Conservation (phyloP, 257 asterid species). For the Plantago elongata region DNA sequence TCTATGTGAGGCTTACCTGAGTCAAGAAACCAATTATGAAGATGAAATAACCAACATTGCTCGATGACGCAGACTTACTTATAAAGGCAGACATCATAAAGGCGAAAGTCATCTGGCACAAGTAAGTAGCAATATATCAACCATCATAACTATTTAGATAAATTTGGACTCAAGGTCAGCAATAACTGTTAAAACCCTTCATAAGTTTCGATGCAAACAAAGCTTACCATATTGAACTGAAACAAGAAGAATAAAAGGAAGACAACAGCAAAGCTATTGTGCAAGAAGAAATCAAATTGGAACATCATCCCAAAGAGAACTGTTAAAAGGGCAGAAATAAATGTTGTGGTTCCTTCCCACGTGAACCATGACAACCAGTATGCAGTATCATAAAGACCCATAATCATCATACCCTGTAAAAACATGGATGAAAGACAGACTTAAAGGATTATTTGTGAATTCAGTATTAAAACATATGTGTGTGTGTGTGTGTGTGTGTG, state of each 20-base stretch:
- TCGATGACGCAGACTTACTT: constrained; percentile 75
- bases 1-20: constrained; percentile 47
- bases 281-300: constrained; percentile 78
- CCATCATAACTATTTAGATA: constrained; percentile 13
- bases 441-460: too few species aligned
- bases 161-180: not conserved
- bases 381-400: constrained; percentile 96
- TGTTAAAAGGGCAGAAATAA: constrained; percentile 63
- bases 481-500: too few species aligned
- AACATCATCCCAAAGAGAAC: constrained; percentile 94
- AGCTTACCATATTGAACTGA: constrained; percentile 78
- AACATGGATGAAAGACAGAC: not conserved
- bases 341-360: constrained; percentile 74
- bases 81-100: constrained; percentile 74
- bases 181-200: constrained; percentile 8
- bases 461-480: too few species aligned
- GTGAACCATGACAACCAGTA: constrained; percentile 93
- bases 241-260: constrained; percentile 77
- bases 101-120: constrained; percentile 68
- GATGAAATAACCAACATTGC: constrained; percentile 60
- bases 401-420: constrained; percentile 79
- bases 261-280: constrained; percentile 67
- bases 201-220: constrained; percentile 9
- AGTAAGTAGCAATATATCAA: constrained; percentile 19
- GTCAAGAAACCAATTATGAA: constrained; percentile 73